Evolutionary conservation across 2,329 filamentous ascomycete genomes (phyloP), one percentile per base, ranked within the genome.

Genomic region (Raffaelea arxii): DNA sequence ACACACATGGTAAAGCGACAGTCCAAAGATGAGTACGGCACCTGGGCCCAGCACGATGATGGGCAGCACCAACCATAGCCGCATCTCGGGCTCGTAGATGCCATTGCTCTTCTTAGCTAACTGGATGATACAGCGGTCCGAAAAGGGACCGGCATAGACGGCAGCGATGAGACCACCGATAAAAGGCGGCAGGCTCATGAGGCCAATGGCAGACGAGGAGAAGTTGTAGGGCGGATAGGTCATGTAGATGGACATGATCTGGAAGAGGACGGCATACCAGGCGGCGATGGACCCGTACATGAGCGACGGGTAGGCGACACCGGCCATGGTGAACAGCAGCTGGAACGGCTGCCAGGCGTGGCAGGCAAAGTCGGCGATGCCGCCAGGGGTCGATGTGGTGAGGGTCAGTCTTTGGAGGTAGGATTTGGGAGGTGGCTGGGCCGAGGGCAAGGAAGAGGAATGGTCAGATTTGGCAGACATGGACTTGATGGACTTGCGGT

Each of bases 271-370:
- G 19, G 19, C 18, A 32, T 21, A 32, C 27, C 41, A 35, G 25
- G 42, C 46, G 10, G 37, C 22, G 18, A 38, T 25, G 32, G 39
- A 38, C 14, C 41, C 46, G 24, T 48, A 48, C 7, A 44, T 38
- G n/a, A 45, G 25, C 16, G 25, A 16, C 11, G 41, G 19, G 12
- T 48, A 48, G 23, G 23, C 38, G 2, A 48, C 39, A 9, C 37
- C 46, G 5, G 46, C 42, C 14, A 44, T 36, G 7, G 25, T 41
- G 16, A 43, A 25, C 36, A 48, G 38, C 19, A 48, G 37, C 3
- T 32, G 14, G 14, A 48, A 45, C 10, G 46, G 46, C 46, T 48
- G 46, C 30, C 45, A 48, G 18, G 39, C 30, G 16, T 44, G 42
- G 23, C 43, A 39, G 9, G 36, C 9, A 6, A 48, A 41, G 5